These are phyloP conservation scores for Ceratocystis cacaofunesta DNA, from an alignment of 2,329 filamentous ascomycete genomes.

Conservation along the genomic window DNA sequence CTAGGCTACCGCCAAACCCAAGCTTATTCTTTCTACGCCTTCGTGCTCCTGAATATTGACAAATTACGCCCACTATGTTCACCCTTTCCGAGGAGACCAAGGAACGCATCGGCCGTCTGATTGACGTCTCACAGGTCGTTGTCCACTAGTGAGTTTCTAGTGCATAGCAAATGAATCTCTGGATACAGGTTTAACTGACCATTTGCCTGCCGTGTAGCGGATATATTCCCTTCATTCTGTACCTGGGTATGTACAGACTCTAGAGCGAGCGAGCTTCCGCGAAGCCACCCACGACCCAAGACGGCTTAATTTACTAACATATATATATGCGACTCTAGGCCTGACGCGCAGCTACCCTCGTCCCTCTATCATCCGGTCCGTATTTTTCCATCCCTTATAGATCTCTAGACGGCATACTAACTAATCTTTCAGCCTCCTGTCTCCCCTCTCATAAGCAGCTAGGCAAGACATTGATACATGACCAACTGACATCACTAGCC, in stretches of 20 bases:
- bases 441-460: conserved; percentile 43
- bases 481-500: neutral
- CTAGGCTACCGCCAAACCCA: neutral
- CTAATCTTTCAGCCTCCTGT: conserved; percentile 37
- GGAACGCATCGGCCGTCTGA: conserved; percentile 95
- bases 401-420: neutral
- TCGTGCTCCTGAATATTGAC: neutral
- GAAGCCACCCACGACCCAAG: neutral
- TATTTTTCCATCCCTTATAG: neutral
- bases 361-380: conserved; percentile 52
- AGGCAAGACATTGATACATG: neutral
- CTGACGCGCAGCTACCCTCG: conserved; percentile 90
- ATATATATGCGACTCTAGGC: conserved; percentile 35
- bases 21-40: neutral
- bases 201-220: conserved; percentile 41
- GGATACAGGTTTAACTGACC: neutral
- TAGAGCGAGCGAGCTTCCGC: conserved; percentile 15
- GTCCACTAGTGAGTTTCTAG: conserved; percentile 73
- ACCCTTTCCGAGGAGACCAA: conserved; percentile 91
- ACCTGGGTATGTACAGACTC: conserved; percentile 54
- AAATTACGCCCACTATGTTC: conserved; percentile 31
- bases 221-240: conserved; percentile 91
- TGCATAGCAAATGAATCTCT: neutral
- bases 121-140: conserved; percentile 82
- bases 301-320: conserved; percentile 19